Evolutionary conservation across 2,329 filamentous ascomycete genomes (phyloP).

Genomic region (Neonectria punicea): DNA sequence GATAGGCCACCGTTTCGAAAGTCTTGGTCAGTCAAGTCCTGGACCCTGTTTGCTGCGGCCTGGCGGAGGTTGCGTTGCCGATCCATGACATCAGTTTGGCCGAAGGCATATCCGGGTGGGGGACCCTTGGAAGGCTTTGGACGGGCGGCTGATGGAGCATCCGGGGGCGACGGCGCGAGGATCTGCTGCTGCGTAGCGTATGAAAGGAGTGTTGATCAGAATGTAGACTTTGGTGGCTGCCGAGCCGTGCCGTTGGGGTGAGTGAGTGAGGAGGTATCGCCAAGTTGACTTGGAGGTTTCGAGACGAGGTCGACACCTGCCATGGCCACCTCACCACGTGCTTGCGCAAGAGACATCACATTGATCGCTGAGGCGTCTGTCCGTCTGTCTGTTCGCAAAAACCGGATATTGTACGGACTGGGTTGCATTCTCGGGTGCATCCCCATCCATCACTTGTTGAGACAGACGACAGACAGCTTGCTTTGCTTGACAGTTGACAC

Average conservation of each 20-base stretch:
- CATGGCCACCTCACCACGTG: not conserved
- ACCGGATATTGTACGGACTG: not conserved
- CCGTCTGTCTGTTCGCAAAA: not conserved
- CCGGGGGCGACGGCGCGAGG: constrained; percentile 21
- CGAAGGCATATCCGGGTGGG: constrained; percentile 22
- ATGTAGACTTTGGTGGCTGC: not conserved
- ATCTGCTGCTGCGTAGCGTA: constrained; percentile 19
- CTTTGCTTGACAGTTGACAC: not conserved
- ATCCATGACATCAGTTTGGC: constrained; percentile 49
- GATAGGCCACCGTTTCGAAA: constrained; percentile 36
- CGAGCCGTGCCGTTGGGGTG: constrained; percentile 6
- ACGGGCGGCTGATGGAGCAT: constrained; percentile 28
- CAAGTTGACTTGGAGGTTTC: not conserved
- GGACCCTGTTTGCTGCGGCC: constrained; percentile 20
- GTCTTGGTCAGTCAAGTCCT: constrained; percentile 15
- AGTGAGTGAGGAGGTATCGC: not conserved
- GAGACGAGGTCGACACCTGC: not conserved
- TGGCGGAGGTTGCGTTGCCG: constrained; percentile 35
- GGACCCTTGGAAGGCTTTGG: constrained; percentile 26
- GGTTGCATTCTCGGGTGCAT: not conserved
- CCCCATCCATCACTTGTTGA: not conserved
- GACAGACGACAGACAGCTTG: not conserved
- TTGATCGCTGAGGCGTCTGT: too few species aligned
- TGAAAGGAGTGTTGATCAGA: constrained; percentile 18
- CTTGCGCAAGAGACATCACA: not conserved